These are phyloP conservation scores for Toxicodendron radicans DNA, from an alignment of 345 rosid species.

Conservation along the genomic window DNA sequence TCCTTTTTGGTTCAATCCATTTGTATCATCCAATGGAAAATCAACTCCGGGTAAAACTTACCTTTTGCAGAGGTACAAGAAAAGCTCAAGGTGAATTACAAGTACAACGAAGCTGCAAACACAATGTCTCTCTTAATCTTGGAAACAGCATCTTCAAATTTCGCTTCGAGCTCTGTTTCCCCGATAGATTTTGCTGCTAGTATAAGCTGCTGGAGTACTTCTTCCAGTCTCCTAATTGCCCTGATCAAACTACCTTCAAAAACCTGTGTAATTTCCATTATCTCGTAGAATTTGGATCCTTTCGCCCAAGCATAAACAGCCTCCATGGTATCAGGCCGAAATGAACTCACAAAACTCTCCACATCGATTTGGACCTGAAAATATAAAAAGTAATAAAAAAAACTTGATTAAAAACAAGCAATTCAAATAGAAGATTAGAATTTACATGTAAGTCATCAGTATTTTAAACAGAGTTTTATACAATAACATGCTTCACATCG, in stretches of 20 bases:
- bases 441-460: too few species aligned
- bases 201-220: slow-evolving; percentile 96
- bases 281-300: slow-evolving; percentile 92
- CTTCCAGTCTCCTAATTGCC: slow-evolving; percentile 95
- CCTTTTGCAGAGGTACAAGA: not conserved
- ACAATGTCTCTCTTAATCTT: slow-evolving; percentile 96
- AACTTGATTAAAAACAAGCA: not conserved
- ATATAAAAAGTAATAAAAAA: not conserved
- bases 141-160: slow-evolving; percentile 85
- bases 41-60: not conserved
- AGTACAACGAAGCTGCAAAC: slow-evolving; percentile 90
- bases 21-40: not conserved
- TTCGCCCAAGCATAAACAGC: slow-evolving; percentile 98
- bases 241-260: slow-evolving; percentile 99
- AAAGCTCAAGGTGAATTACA: slow-evolving; percentile 30
- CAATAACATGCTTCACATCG: not conserved
- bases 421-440: too few species aligned
- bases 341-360: slow-evolving; percentile 78
- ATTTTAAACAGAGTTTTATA: too few species aligned
- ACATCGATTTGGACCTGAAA: slow-evolving; percentile 82
- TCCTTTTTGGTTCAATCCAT: too few species aligned
- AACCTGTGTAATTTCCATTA: slow-evolving; percentile 88
- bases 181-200: slow-evolving; percentile 85
- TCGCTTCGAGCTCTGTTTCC: slow-evolving; percentile 76
- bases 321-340: slow-evolving; percentile 94